Evolutionary conservation across 179 eudicot species (phyloP).

Genomic region (Actinidia chinensis): DNA sequence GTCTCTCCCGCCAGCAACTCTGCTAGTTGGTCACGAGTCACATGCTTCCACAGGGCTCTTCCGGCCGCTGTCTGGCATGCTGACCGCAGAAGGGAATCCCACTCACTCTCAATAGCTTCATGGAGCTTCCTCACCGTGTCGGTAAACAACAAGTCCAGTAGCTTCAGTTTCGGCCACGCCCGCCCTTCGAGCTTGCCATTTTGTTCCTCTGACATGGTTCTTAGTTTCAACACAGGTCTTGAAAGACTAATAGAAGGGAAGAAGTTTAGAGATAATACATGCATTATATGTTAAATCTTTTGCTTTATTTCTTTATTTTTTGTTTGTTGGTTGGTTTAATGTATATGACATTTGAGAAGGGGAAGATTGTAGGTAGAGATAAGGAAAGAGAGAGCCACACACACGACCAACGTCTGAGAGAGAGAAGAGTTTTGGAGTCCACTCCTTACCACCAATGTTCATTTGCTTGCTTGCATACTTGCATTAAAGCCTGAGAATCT

Average conservation of each 20-base stretch:
- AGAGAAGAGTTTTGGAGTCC: too few species aligned
- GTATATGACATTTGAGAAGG: background rate
- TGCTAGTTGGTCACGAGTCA: conserved; percentile 65
- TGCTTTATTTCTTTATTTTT: background rate
- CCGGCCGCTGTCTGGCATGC: conserved; percentile 97
- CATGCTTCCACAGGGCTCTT: conserved; percentile 89
- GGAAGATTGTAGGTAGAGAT: conserved; percentile 30
- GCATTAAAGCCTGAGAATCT: too few species aligned
- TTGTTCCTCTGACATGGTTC: conserved; percentile 43
- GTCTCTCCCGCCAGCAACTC: conserved; percentile 84
- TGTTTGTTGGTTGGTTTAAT: background rate
- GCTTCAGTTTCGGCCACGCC: conserved; percentile 60
- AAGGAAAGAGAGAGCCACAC: conserved; percentile 84
- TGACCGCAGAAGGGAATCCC: conserved; percentile 61
- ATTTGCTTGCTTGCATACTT: too few species aligned
- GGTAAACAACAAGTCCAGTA: conserved; percentile 46
- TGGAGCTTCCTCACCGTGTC: conserved; percentile 50
- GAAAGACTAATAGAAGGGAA: conserved; percentile 20
- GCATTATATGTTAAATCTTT: background rate
- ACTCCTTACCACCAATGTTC: too few species aligned
- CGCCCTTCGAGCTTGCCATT: conserved; percentile 36
- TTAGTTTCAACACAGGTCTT: background rate
- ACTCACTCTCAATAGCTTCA: conserved; percentile 53
- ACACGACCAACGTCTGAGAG: conserved; percentile 34
- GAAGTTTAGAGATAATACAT: conserved; percentile 17